Conservation (phyloP, 2,329 filamentous ascomycete species). For the Diaporthe destruens region DNA sequence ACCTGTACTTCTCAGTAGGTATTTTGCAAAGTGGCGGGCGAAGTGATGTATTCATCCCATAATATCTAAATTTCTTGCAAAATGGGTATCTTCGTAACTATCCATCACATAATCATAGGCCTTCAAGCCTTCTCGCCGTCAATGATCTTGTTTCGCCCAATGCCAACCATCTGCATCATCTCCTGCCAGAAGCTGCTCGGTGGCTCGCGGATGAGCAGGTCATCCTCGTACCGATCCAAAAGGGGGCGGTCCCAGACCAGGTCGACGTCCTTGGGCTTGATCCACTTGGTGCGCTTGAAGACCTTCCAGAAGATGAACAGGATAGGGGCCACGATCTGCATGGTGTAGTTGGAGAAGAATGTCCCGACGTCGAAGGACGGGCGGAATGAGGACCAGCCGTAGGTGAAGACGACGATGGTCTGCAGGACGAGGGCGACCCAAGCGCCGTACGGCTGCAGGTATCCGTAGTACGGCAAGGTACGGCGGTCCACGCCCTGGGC, state of each 20-base stretch:
- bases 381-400: constrained; percentile 63
- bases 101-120: background rate
- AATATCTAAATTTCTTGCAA: background rate
- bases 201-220: constrained; percentile 13
- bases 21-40: background rate
- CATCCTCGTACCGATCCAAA: constrained; percentile 62
- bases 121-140: constrained; percentile 23
- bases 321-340: constrained; percentile 66
- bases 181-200: constrained; percentile 41
- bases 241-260: constrained; percentile 71
- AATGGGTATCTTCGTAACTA: constrained; percentile 12
- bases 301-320: constrained; percentile 74
- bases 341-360: constrained; percentile 65
- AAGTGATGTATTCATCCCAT: background rate
- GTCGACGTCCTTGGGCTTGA: constrained; percentile 68
- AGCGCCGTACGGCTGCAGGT: constrained; percentile 70
- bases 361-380: constrained; percentile 47
- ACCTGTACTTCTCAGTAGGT: too few relatives aligned
- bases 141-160: constrained; percentile 20
- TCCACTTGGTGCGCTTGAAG: constrained; percentile 67
- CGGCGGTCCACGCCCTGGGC: constrained; percentile 52
- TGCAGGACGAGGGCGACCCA: constrained; percentile 60
- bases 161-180: constrained; percentile 39
- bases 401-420: constrained; percentile 60
- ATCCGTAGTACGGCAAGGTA: constrained; percentile 68